These are phyloP conservation scores for Microdochium nivale DNA, from an alignment of 2,329 filamentous ascomycete species.

Conservation along the genomic window DNA sequence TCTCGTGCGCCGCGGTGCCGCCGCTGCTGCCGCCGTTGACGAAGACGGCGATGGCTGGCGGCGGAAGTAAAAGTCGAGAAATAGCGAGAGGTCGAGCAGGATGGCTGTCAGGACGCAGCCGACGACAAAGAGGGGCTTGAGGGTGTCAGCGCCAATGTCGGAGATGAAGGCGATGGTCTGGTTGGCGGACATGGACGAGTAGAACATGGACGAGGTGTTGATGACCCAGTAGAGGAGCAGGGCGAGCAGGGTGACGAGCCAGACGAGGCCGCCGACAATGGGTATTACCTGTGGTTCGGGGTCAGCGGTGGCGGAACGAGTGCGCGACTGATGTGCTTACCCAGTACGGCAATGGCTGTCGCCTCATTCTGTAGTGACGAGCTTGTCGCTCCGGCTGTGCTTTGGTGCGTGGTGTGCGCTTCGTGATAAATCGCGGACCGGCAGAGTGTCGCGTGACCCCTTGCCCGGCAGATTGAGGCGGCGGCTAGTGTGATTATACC, in stretches of 20 bases:
- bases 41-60: constrained; percentile 33
- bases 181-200: constrained; percentile 49
- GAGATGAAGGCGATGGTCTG: constrained; percentile 67
- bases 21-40: too few relatives aligned
- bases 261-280: constrained; percentile 55
- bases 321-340: too few relatives aligned
- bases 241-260: constrained; percentile 61
- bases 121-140: constrained; percentile 73
- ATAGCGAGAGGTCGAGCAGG: constrained; percentile 72
- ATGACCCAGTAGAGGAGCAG: constrained; percentile 64
- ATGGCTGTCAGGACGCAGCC: constrained; percentile 65
- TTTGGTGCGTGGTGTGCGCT: too few relatives aligned
- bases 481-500: too few relatives aligned
- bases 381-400: too few relatives aligned
- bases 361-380: too few relatives aligned
- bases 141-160: constrained; percentile 49
- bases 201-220: constrained; percentile 42
- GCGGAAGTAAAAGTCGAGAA: constrained; percentile 75
- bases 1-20: too few relatives aligned
- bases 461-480: too few relatives aligned
- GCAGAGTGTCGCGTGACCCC: too few relatives aligned
- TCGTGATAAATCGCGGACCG: too few relatives aligned
- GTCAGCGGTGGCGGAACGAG: too few relatives aligned
- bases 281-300: constrained; percentile 54
- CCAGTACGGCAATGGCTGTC: too few relatives aligned